These are phyloP conservation scores for Penicillium sp. DNA, from an alignment of 2,329 filamentous ascomycete genomes.

Conservation along the genomic window DNA sequence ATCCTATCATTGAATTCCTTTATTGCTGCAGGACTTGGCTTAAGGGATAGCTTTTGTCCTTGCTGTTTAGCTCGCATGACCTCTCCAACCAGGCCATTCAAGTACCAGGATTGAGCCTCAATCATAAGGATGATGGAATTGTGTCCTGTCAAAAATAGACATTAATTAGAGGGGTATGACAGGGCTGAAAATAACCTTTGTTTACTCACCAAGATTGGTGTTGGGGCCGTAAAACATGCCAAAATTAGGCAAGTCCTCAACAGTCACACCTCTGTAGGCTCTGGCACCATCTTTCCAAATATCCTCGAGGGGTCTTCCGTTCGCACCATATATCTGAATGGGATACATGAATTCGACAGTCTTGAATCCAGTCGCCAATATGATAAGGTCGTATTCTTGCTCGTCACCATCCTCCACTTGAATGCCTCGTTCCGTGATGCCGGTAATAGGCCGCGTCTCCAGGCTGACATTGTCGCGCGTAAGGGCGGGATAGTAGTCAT, in stretches of 20 bases:
- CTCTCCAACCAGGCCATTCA: constrained; percentile 51
- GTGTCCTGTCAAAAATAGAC: constrained; percentile 39
- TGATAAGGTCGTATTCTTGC: constrained; percentile 55
- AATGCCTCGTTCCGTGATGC: constrained; percentile 50
- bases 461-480: constrained; percentile 30
- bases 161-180: not conserved
- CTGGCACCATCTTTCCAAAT: constrained; percentile 57
- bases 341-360: constrained; percentile 61
- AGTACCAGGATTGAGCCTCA: constrained; percentile 57
- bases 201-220: constrained; percentile 49
- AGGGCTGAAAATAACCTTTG: no score
- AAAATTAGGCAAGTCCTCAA: constrained; percentile 57
- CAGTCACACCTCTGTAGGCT: constrained; percentile 53
- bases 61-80: constrained; percentile 48
- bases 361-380: constrained; percentile 61
- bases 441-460: constrained; percentile 51
- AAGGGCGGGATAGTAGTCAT: constrained; percentile 22
- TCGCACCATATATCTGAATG: constrained; percentile 52
- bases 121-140: constrained; percentile 64
- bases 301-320: constrained; percentile 45
- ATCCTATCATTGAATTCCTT: constrained; percentile 49
- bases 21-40: constrained; percentile 43
- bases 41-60: constrained; percentile 45
- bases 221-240: constrained; percentile 61
- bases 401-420: constrained; percentile 43